These are phyloP conservation scores for Seiridium unicorne DNA, from an alignment of 2,329 filamentous ascomycete genomes.

Conservation along the genomic window DNA sequence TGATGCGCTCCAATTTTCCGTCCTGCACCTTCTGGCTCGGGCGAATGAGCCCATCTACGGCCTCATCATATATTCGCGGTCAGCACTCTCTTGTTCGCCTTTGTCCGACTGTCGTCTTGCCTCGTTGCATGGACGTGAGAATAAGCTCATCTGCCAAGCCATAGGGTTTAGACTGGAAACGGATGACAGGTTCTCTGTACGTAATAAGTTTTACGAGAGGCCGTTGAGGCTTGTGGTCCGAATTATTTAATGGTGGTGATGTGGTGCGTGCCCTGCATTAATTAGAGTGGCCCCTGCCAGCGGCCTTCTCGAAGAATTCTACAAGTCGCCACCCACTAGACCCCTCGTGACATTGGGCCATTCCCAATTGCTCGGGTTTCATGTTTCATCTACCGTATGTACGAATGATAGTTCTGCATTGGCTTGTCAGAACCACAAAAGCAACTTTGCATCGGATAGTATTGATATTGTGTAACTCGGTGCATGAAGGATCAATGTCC, in stretches of 20 bases:
- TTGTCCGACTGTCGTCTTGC: background rate
- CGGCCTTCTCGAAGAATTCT: conserved; percentile 7
- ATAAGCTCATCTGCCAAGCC: conserved; percentile 7
- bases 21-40: too few species aligned
- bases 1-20: background rate
- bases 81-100: background rate
- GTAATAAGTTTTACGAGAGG: conserved; percentile 10
- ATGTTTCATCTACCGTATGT: background rate
- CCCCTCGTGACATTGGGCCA: background rate
- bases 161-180: conserved; percentile 7
- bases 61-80: too few species aligned
- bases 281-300: background rate
- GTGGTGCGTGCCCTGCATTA: conserved; percentile 6
- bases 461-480: too few species aligned
- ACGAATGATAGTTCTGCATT: too few species aligned
- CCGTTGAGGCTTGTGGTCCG: background rate
- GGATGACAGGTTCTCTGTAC: conserved; percentile 10
- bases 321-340: background rate
- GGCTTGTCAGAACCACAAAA: too few species aligned
- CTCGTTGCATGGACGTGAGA: background rate
- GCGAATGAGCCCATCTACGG: too few species aligned
- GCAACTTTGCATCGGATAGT: too few species aligned
- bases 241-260: background rate
- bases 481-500: too few species aligned
- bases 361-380: background rate